phyloP scores from a whole-genome alignment of 176 grass and related monocot species.

The Hsuehochloa calcarea region DNA sequence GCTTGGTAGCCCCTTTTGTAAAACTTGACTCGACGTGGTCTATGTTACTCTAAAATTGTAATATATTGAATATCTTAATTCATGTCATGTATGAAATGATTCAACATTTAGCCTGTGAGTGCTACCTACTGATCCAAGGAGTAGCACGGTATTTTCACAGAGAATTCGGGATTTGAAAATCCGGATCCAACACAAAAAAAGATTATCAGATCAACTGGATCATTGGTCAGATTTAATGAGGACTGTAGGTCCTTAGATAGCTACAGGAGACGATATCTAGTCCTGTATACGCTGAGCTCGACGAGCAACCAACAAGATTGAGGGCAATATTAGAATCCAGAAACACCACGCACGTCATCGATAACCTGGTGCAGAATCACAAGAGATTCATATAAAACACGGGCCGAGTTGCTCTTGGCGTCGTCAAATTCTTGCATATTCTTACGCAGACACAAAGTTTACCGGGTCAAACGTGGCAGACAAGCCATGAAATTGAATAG shows the following conservation, averaged over 20 bases:
- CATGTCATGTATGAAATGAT: too few relatives aligned
- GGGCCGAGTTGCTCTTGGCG: neutral
- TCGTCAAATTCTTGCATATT: neutral
- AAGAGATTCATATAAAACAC: neutral
- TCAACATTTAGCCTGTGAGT: too few relatives aligned
- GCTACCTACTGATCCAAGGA: too few relatives aligned
- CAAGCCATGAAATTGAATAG: slow-evolving; percentile 33
- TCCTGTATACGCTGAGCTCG: neutral
- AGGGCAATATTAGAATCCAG: neutral
- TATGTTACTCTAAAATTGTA: too few relatives aligned
- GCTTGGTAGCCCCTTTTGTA: too few relatives aligned
- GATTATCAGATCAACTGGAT: neutral
- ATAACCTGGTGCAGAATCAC: neutral
- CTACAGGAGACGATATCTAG: neutral
- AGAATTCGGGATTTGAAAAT: too few relatives aligned
- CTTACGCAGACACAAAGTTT: neutral
- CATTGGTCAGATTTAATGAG: neutral
- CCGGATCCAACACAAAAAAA: too few relatives aligned
- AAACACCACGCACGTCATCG: neutral
- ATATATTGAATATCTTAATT: too few relatives aligned
- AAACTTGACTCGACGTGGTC: too few relatives aligned
- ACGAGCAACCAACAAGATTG: neutral
- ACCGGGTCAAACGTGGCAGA: slow-evolving; percentile 50
- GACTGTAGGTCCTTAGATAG: neutral
- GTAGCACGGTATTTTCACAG: too few relatives aligned